Evolutionary conservation across 345 rosid species (phyloP), one percentile per base, ranked within the genome.

Genomic region (Hibiscus mutabilis): DNA sequence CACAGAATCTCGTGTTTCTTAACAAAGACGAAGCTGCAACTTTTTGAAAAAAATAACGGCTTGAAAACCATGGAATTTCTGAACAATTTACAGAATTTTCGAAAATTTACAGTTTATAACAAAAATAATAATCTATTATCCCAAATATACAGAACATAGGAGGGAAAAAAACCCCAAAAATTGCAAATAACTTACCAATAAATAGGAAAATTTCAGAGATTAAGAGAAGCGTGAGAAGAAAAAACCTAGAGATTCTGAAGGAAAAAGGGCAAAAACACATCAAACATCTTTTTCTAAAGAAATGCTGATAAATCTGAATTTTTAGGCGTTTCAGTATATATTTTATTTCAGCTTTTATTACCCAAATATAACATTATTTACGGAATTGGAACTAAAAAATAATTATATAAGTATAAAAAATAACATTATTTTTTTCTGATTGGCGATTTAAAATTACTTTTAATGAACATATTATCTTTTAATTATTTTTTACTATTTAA

Each of bases 151-250:
- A 24, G 44, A 40, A 40, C 40, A 68, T 18, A 57, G 31, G 35
- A 9, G 74, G 62, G 71, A 62, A 70, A 59, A 19, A 60, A 16
- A 15, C 16, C 2, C 6, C 16, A 15, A 51, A 78, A 79, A 74
- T 49, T 70, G 61, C 7, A 59, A 25, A 42, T 46, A 57, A 77
- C 83, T 82, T 73, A 82, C 83, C 83, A 67, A 75, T 68, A 77
- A 79, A 61, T 46, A 29, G 46, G 63, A 52, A 69, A 70, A 46
- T 11, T 40, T 18, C 33, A n/a, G 21, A 6, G 53, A 31, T 14
- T 11, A 77, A 58, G 16, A 29, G 56, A 60, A 25, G 14, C 33
- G 46, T 71, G 72, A 57, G 31, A n/a, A 63, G 56, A 69, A 47
- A 63, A 56, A 60, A 72, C 18, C 56, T 57, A 69, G 74, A 73